Conservation (phyloP, 2,329 filamentous ascomycete genomes). For the Fusarium foetens region DNA sequence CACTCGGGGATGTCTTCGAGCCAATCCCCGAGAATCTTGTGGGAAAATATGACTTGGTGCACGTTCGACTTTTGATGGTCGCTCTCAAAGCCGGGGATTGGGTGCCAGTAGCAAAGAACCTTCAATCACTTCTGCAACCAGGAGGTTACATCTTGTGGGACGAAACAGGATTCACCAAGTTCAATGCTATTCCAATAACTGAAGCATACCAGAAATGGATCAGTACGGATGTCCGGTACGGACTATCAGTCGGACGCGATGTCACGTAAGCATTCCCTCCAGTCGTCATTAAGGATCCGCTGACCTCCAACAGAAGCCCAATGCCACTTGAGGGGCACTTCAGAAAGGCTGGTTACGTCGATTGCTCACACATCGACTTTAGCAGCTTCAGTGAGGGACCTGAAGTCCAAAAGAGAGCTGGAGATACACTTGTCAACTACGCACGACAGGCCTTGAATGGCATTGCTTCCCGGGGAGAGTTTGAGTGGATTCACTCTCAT, state of each 20-base stretch:
- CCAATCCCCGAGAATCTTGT: neutral
- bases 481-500: slow-evolving; percentile 2
- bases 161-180: slow-evolving; percentile 5
- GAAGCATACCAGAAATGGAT: slow-evolving; percentile 7
- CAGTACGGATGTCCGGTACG: slow-evolving; percentile 4
- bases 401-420: neutral
- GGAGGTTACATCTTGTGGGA: slow-evolving; percentile 14
- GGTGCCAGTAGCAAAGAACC: neutral
- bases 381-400: neutral
- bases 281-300: neutral
- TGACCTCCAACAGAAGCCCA: neutral
- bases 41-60: slow-evolving; percentile 1
- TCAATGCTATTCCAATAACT: neutral
- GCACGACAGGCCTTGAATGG: slow-evolving; percentile 3
- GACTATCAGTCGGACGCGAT: neutral
- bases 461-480: neutral
- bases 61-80: slow-evolving; percentile 6
- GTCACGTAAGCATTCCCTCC: neutral
- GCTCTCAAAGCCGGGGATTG: neutral
- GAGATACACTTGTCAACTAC: neutral
- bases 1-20: neutral
- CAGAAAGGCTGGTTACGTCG: neutral
- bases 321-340: neutral
- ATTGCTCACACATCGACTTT: slow-evolving; percentile 2
- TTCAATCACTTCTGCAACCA: neutral